Conservation (phyloP, 768 basidiomycete species). For the Sutorius australiensis region DNA sequence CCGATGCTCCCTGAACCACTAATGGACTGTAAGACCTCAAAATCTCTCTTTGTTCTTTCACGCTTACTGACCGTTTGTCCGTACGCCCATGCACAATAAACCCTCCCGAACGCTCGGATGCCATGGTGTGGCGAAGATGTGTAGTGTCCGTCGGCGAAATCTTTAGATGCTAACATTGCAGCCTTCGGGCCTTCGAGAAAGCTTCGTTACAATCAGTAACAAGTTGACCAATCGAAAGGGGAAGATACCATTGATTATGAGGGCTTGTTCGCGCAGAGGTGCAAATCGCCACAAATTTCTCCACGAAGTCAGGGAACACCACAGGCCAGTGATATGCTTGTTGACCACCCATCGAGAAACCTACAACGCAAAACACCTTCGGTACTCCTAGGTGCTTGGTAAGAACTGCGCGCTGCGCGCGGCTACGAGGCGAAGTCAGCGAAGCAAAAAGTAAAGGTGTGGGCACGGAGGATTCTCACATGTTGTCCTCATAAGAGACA, state of each 20-base stretch:
- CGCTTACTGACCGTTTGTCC: constrained; percentile 45
- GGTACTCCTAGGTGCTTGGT: constrained; percentile 27
- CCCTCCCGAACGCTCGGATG: constrained; percentile 55
- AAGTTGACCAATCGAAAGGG: not conserved
- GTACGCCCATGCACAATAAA: constrained; percentile 58
- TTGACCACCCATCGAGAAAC: constrained; percentile 62
- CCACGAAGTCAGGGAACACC: constrained; percentile 54
- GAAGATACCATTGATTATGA: constrained; percentile 49
- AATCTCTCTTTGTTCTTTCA: not conserved
- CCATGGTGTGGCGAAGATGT: constrained; percentile 44
- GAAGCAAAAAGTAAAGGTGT: not conserved
- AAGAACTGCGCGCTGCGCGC: constrained; percentile 52
- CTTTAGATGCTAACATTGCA: constrained; percentile 50
- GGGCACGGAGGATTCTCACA: constrained; percentile 31
- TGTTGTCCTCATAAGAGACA: constrained; percentile 55
- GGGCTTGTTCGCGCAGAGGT: constrained; percentile 54
- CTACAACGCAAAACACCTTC: constrained; percentile 31
- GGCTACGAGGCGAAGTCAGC: constrained; percentile 30
- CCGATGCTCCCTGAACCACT: constrained; percentile 55
- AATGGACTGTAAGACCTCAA: not conserved
- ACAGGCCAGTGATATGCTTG: constrained; percentile 57
- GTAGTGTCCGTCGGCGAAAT: constrained; percentile 55
- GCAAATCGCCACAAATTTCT: constrained; percentile 44
- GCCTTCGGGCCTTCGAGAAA: constrained; percentile 60
- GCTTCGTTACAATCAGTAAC: constrained; percentile 28